Base-by-base conservation (phyloP, 345 rosid species). In the Eucalyptus decipiens region DNA sequence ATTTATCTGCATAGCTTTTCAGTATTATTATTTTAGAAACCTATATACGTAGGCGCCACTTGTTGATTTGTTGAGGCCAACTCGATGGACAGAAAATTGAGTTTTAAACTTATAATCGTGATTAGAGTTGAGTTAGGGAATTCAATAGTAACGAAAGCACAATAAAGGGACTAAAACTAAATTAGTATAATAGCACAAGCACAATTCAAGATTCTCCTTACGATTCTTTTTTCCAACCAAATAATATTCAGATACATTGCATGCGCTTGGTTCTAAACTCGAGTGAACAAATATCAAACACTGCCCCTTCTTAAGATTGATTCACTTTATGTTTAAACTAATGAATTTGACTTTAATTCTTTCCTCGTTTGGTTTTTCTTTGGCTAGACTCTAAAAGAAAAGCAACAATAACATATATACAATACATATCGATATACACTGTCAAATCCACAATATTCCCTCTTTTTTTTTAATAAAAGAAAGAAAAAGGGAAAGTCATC, bases 41-140 rank as follows among this genome's bases (percentile, higher is more conserved):
- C 4, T 2, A 23, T 10, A 37, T 34, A 37, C 3, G 15, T 11
- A 21, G 15, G 83, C 2, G 2, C 6, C 81, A 11, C 7, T 18
- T 0, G 15, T 72, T 0, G 15, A 34, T 72, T 9, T 18, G 13
- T 37, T 1, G 0, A 18, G 81, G 26, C 8, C 0, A 0, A 37
- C 45, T 9, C 2, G 2, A 21, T 19, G 28, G 81, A 19, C 28
- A 8, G 3, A 72, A 72, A 72, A 5, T 37, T 3, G 14, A 10
- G 28, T 37, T 37, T 37, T 3, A 9, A 37, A 3, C 23, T 72
- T 11, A 34, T 37, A 19, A 10, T 72, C 6, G 8, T 5, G 28
- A 3, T 69, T 11, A 17, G 23, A 34, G 43, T 69, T 32, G 9
- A 69, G 24, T 69, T 5, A 4, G 23, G 21, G 42, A 32, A 67